Conservation (phyloP, 2,329 filamentous ascomycete species). For the Dactylellina parvicollis region DNA sequence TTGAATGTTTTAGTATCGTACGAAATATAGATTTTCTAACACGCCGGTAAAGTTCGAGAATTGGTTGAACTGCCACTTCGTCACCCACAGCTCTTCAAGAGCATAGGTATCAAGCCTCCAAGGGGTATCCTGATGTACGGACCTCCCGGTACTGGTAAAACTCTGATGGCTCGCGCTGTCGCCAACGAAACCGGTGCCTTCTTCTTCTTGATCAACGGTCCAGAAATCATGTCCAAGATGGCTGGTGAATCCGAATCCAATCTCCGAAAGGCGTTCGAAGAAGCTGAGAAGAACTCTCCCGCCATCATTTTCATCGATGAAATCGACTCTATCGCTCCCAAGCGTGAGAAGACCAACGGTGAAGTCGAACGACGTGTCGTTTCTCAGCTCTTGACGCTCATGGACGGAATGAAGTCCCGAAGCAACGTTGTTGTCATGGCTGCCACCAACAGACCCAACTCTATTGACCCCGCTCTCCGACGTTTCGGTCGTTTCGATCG, state of each 20-base stretch:
- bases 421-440: constrained; percentile 99
- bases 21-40: not conserved
- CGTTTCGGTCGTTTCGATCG: constrained; percentile 99
- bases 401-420: constrained; percentile 99
- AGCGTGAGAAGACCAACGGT: constrained; percentile 99
- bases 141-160: constrained; percentile 99
- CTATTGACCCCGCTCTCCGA: constrained; percentile 95
- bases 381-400: constrained; percentile 93
- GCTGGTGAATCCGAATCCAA: constrained; percentile 99
- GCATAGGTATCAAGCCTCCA: constrained; percentile 98
- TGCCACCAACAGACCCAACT: constrained; percentile 98
- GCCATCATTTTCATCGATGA: constrained; percentile 99
- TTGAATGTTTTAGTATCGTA: too few relatives aligned
- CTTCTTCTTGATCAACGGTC: constrained; percentile 96
- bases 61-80: constrained; percentile 96
- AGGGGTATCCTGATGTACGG: constrained; percentile 97
- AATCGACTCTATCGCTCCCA: constrained; percentile 98
- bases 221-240: constrained; percentile 99
- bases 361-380: constrained; percentile 99
- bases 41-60: constrained; percentile 72
- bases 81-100: constrained; percentile 99
- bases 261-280: constrained; percentile 97
- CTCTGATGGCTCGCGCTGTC: constrained; percentile 96
- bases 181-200: constrained; percentile 99
- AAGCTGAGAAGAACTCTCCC: constrained; percentile 98